Evolutionary conservation across 257 asterid species (phyloP).

Genomic region (Scutellaria barbata): DNA sequence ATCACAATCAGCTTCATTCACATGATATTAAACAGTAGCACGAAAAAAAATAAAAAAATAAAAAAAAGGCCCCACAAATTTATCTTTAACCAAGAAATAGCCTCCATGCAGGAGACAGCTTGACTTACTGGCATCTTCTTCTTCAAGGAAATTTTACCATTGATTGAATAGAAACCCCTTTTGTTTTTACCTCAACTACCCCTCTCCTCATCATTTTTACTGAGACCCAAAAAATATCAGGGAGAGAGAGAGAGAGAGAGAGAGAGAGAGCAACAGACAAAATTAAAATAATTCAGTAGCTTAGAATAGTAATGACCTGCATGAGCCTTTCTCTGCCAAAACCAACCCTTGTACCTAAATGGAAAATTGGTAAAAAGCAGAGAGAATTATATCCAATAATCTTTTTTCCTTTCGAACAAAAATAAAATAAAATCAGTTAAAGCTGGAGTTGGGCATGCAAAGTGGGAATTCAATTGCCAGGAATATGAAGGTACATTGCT

Average conservation of each 20-base stretch:
- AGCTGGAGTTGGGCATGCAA: conserved; percentile 49
- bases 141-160: conserved; percentile 30
- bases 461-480: conserved; percentile 35
- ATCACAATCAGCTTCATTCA: conserved; percentile 33
- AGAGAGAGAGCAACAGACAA: conserved; percentile 47
- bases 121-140: conserved; percentile 49
- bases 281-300: conserved; percentile 62
- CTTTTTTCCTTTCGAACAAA: background rate
- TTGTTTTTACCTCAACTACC: conserved; percentile 1
- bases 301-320: conserved; percentile 60
- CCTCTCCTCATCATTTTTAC: conserved; percentile 14
- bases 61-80: conserved; percentile 37
- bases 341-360: conserved; percentile 51
- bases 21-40: conserved; percentile 35
- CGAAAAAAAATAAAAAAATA: conserved; percentile 18
- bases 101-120: conserved; percentile 83
- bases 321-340: conserved; percentile 55
- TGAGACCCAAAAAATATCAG: conserved; percentile 9
- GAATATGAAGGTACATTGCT: conserved; percentile 34
- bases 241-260: conserved; percentile 17
- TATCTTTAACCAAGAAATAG: conserved; percentile 42
- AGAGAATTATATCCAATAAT: conserved; percentile 11
- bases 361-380: conserved; percentile 36
- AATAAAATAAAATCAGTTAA: conserved; percentile 19
- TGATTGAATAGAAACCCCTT: background rate